Conservation (phyloP, 768 basidiomycete genomes). For the Cytidiella melzeri region DNA sequence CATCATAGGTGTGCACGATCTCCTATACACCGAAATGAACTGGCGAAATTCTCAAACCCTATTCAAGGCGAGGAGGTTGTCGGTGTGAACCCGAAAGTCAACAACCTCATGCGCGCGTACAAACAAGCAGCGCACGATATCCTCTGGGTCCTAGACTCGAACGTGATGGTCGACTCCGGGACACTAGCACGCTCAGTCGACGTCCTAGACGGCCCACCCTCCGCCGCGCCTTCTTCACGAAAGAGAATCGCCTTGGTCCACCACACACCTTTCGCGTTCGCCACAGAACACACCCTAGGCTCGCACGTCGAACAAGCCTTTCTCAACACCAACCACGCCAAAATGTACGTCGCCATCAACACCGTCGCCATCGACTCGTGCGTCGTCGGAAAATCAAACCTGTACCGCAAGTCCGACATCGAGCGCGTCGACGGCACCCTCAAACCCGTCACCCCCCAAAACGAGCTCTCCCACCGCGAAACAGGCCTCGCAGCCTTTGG, state of each 20-base stretch:
- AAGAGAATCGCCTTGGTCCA: constrained; percentile 80
- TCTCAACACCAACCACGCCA: constrained; percentile 95
- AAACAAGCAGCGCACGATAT: constrained; percentile 78
- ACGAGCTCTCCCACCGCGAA: constrained; percentile 26
- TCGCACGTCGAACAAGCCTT: constrained; percentile 89
- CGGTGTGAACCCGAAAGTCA: constrained; percentile 95
- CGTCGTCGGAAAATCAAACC: constrained; percentile 93
- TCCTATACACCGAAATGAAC: background rate
- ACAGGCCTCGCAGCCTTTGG: constrained; percentile 75
- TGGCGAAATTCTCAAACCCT: background rate
- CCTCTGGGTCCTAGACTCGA: constrained; percentile 97
- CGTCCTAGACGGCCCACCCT: constrained; percentile 45
- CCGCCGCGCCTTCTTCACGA: constrained; percentile 26
- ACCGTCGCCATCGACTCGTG: constrained; percentile 86
- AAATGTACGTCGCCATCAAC: constrained; percentile 96
- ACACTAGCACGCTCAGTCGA: constrained; percentile 84
- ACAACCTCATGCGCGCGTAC: constrained; percentile 89
- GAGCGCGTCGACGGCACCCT: constrained; percentile 66
- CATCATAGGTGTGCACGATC: constrained; percentile 69
- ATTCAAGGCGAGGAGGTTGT: constrained; percentile 71
- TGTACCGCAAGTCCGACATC: constrained; percentile 88
- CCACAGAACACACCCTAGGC: constrained; percentile 65
- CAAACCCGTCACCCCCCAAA: constrained; percentile 35
- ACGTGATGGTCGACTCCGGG: constrained; percentile 70
- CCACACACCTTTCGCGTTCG: constrained; percentile 87